These are phyloP conservation scores for Scedosporium boydii DNA, from an alignment of 2,329 filamentous ascomycete genomes.

Conservation along the genomic window DNA sequence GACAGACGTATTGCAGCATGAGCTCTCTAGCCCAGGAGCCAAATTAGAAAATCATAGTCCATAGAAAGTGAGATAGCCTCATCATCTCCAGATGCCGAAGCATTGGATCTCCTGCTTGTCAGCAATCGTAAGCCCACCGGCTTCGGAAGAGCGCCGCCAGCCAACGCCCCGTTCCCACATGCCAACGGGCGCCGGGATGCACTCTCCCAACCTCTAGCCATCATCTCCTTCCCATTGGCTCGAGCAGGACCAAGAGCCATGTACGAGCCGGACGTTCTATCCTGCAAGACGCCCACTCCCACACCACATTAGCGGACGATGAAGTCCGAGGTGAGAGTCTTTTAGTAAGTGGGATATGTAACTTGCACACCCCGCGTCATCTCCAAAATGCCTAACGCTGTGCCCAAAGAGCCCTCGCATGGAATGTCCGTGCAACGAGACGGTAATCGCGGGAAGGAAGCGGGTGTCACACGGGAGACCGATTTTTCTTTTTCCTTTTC, in stretches of 20 bases:
- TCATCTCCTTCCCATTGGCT: neutral
- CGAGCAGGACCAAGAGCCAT: neutral
- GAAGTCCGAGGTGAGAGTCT: neutral
- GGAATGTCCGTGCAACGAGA: neutral
- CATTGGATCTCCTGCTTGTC: neutral
- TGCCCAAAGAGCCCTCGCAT: neutral
- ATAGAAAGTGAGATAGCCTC: no score
- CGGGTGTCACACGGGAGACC: neutral
- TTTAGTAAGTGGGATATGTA: neutral
- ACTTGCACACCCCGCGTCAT: neutral
- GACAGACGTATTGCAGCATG: no score
- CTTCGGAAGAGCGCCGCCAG: neutral
- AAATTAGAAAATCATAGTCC: no score
- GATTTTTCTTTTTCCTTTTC: neutral
- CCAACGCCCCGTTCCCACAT: neutral
- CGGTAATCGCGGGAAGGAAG: neutral
- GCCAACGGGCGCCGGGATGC: neutral
- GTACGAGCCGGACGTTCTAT: neutral
- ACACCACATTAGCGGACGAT: neutral
- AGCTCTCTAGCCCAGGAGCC: no score
- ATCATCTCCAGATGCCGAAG: no score
- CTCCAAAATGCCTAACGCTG: neutral
- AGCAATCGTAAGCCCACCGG: neutral
- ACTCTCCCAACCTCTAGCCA: neutral
- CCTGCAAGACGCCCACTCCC: neutral